These are phyloP conservation scores for Populus hybrid DNA, from an alignment of 441 rosid species.

Conservation along the genomic window DNA sequence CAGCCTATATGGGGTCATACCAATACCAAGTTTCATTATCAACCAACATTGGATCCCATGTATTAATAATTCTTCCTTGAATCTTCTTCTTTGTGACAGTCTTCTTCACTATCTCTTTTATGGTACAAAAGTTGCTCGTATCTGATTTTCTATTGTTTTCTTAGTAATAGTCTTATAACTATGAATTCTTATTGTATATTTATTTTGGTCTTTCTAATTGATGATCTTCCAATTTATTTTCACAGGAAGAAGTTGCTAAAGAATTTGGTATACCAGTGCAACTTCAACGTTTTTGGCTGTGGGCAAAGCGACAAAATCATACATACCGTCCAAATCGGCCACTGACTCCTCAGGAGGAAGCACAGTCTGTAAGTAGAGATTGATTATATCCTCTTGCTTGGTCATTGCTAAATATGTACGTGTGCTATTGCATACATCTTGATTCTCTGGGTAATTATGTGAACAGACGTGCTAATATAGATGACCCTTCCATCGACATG, in stretches of 20 bases:
- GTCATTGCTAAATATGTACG: background rate
- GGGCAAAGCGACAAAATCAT: constrained; percentile 98
- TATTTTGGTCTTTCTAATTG: background rate
- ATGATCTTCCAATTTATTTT: background rate
- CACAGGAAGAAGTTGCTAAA: constrained; percentile 88
- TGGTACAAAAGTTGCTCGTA: background rate
- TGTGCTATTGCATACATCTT: background rate
- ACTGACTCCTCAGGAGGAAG: constrained; percentile 75
- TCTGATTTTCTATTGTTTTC: background rate
- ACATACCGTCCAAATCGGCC: constrained; percentile 98
- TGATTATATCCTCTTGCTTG: background rate
- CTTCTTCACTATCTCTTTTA: background rate
- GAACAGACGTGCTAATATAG: background rate
- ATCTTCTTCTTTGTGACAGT: background rate
- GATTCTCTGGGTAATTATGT: background rate
- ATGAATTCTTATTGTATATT: background rate
- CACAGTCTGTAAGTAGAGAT: constrained; percentile 52
- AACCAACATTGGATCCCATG: background rate
- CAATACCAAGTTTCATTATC: background rate
- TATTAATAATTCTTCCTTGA: background rate
- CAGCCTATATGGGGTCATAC: background rate
- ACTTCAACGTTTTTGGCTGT: constrained; percentile 87
- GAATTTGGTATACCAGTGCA: constrained; percentile 87
- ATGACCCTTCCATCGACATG: background rate
- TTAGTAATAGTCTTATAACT: background rate